Evolutionary conservation across 176 grass and related monocot genomes (phyloP).

Genomic region (Alopecurus myosuroides): DNA sequence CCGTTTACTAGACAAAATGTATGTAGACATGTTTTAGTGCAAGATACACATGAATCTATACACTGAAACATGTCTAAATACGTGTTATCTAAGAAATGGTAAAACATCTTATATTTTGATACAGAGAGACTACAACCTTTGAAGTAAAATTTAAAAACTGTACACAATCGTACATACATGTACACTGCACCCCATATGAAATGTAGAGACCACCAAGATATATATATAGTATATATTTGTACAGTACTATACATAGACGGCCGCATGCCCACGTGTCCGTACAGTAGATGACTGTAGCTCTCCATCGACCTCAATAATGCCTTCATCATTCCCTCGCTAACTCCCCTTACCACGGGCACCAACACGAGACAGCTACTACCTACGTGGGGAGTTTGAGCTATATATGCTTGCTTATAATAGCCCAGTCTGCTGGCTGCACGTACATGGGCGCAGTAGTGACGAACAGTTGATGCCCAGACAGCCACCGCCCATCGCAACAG

Average conservation of each 20-base stretch:
- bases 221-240: no score
- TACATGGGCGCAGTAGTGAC: slow-evolving; percentile 15
- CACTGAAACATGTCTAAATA: no score
- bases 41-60: no score
- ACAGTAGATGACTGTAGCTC: slow-evolving; percentile 29
- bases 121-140: no score
- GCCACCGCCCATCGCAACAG: neutral
- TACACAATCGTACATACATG: neutral
- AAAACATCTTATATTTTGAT: no score
- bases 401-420: neutral
- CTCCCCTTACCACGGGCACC: slow-evolving; percentile 28
- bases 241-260: neutral
- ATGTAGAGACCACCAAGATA: neutral
- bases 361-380: slow-evolving; percentile 21
- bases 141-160: no score
- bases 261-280: slow-evolving; percentile 31
- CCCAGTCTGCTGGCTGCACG: slow-evolving; percentile 13
- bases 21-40: no score
- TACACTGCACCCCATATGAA: neutral
- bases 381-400: neutral
- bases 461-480: slow-evolving; percentile 22
- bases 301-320: slow-evolving; percentile 48
- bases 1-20: no score
- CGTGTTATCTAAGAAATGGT: no score
- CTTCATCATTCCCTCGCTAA: slow-evolving; percentile 45